A percentile compares a stretch with the other conserved stretches of the same genome.
phyloP scores from a whole-genome alignment of 192 early-diverging fungal genomes.

The Chytriomyces hyalinus region DNA sequence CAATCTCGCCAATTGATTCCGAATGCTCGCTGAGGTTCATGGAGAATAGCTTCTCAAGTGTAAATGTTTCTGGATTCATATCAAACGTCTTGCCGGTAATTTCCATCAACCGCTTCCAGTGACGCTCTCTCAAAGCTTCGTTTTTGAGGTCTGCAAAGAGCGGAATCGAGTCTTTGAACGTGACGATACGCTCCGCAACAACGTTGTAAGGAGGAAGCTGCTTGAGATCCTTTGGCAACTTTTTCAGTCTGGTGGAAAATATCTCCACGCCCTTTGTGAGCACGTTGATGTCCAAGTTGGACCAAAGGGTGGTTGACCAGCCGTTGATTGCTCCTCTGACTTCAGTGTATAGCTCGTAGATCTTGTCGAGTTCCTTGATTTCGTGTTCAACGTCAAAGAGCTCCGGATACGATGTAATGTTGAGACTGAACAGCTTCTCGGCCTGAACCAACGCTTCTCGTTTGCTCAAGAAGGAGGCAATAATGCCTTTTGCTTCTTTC shows the following conservation, averaged over 20 bases:
- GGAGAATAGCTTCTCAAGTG: constrained; percentile 59
- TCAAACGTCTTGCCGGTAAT: constrained; percentile 65
- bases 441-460: constrained; percentile 61
- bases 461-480: constrained; percentile 47
- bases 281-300: constrained; percentile 63
- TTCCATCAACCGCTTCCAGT: constrained; percentile 65
- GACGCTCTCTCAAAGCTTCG: constrained; percentile 61
- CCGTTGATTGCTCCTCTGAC: constrained; percentile 61
- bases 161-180: constrained; percentile 67
- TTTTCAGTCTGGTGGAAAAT: constrained; percentile 53
- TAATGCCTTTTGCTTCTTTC: constrained; percentile 54
- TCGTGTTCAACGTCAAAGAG: constrained; percentile 62
- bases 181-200: constrained; percentile 68
- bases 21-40: constrained; percentile 63
- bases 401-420: constrained; percentile 67
- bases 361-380: constrained; percentile 62
- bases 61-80: constrained; percentile 68
- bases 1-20: constrained; percentile 63
- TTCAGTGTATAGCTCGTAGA: constrained; percentile 64
- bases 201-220: constrained; percentile 68
- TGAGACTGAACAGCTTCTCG: constrained; percentile 65
- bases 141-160: constrained; percentile 65
- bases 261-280: constrained; percentile 65
- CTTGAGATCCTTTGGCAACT: constrained; percentile 65
- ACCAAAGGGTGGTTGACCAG: constrained; percentile 70